Percentiles rank a stretch among this genome's conserved stretches.
phyloP scores from a whole-genome alignment of 192 early-diverging fungal species.

The Backusella macrospora region DNA sequence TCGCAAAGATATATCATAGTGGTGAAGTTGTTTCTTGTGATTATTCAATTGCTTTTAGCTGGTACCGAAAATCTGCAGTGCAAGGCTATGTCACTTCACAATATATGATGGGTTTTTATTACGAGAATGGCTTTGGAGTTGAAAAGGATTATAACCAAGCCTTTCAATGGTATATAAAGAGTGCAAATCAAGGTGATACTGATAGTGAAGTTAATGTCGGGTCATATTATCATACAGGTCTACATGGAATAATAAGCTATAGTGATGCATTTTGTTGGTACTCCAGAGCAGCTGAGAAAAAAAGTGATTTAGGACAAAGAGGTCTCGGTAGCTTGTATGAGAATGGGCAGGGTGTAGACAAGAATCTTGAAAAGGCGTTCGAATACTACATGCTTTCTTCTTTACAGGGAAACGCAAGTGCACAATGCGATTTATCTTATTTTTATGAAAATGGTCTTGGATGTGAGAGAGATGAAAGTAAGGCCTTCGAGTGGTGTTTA shows the following conservation, averaged over 20 bases:
- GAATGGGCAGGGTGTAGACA: not conserved
- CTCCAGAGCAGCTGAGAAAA: not conserved
- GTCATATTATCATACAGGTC: slow-evolving; percentile 26
- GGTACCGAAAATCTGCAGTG: not conserved
- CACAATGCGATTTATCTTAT: not conserved
- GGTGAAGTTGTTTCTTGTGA: slow-evolving; percentile 44
- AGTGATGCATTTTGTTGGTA: not conserved
- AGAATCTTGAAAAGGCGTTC: slow-evolving; percentile 3
- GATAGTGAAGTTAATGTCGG: slow-evolving; percentile 23
- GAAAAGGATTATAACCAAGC: not conserved
- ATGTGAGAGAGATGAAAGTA: not conserved
- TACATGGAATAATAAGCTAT: slow-evolving; percentile 8
- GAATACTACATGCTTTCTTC: not conserved
- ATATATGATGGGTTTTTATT: not conserved
- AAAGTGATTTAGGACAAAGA: not conserved
- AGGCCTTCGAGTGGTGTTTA: slow-evolving; percentile 16
- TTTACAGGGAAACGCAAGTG: not conserved
- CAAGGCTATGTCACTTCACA: slow-evolving; percentile 1
- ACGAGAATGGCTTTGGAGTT: slow-evolving; percentile 1
- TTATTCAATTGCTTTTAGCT: not conserved
- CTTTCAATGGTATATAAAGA: slow-evolving; percentile 9
- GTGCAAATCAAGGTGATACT: not conserved
- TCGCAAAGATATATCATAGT: slow-evolving; percentile 77
- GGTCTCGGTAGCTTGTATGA: not conserved
- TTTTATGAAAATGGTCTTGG: slow-evolving; percentile 9